Percentiles rank a stretch among this genome's conserved stretches.
phyloP scores from a whole-genome alignment of 164 flowering plant genomes.

The Sedum album region DNA sequence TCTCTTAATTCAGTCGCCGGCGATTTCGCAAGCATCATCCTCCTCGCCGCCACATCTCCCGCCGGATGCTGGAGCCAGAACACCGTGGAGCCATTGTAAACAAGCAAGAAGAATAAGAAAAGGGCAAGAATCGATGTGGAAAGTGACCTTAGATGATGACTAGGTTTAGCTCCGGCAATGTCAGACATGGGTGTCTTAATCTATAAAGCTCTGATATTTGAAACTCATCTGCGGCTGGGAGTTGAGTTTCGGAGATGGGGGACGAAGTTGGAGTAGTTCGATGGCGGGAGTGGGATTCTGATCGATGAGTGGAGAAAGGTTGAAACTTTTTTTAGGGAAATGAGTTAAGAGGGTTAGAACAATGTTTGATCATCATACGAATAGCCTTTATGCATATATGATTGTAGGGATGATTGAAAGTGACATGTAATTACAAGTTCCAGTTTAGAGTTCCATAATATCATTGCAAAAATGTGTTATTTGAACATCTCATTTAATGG shows the following conservation, averaged over 20 bases:
- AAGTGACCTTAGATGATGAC: not conserved
- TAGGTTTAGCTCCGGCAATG: not conserved
- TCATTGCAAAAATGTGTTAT: no score
- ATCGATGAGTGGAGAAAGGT: not conserved
- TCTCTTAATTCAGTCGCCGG: no score
- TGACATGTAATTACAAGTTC: no score
- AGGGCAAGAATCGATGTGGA: not conserved
- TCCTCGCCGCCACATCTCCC: not conserved
- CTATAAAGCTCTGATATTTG: not conserved
- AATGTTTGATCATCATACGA: no score
- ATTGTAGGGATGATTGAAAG: no score
- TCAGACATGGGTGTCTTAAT: not conserved
- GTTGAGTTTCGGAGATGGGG: not conserved
- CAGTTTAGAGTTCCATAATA: no score
- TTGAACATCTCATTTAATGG: no score
- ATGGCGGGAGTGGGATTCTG: not conserved
- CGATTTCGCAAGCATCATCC: not conserved
- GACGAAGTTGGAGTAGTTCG: not conserved
- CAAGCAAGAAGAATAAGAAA: not conserved
- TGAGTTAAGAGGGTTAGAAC: no score
- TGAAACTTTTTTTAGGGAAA: not conserved
- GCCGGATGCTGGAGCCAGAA: not conserved
- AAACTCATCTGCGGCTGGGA: not conserved
- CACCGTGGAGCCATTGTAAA: not conserved
- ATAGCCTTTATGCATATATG: no score